phyloP scores from a whole-genome alignment of 805 yeast genomes.

The Suhomyces sp. region DNA sequence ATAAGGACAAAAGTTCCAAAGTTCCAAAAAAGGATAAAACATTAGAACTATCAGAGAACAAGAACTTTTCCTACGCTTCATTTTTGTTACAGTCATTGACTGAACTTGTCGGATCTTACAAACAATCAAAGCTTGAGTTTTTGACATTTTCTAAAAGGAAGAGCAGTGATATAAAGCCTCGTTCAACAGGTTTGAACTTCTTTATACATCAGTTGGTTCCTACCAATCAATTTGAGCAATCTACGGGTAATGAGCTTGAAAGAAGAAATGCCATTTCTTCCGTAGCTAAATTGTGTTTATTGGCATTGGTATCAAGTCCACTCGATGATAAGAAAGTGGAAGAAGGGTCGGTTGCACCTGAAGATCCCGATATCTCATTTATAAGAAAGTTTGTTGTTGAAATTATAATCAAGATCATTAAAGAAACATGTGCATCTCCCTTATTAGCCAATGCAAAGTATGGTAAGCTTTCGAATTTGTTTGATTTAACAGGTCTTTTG shows the following conservation, averaged over 20 bases:
- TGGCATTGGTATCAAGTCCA: conserved; percentile 56
- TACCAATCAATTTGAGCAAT: conserved; percentile 39
- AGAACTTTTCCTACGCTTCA: conserved; percentile 60
- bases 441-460: conserved; percentile 46
- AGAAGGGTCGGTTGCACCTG: conserved; percentile 14
- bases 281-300: conserved; percentile 59
- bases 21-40: conserved; percentile 9
- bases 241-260: conserved; percentile 40
- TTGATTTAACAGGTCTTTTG: conserved; percentile 48
- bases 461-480: conserved; percentile 52
- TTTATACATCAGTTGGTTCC: conserved; percentile 73
- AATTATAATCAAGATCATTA: conserved; percentile 58
- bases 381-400: conserved; percentile 76
- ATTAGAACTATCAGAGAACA: conserved; percentile 10
- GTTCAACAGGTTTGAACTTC: conserved; percentile 74
- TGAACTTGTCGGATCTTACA: conserved; percentile 76
- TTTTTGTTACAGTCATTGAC: conserved; percentile 66
- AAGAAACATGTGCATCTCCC: conserved; percentile 39
- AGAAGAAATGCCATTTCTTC: conserved; percentile 58
- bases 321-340: conserved; percentile 41
- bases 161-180: conserved; percentile 53
- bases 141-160: conserved; percentile 69
- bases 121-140: conserved; percentile 78
- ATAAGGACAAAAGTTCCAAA: conserved; percentile 14
- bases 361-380: conserved; percentile 68